Evolutionary conservation across 1,139 yeast species (phyloP), one percentile per base, ranked within the genome.

Genomic region (Saccharomyces uvarum): DNA sequence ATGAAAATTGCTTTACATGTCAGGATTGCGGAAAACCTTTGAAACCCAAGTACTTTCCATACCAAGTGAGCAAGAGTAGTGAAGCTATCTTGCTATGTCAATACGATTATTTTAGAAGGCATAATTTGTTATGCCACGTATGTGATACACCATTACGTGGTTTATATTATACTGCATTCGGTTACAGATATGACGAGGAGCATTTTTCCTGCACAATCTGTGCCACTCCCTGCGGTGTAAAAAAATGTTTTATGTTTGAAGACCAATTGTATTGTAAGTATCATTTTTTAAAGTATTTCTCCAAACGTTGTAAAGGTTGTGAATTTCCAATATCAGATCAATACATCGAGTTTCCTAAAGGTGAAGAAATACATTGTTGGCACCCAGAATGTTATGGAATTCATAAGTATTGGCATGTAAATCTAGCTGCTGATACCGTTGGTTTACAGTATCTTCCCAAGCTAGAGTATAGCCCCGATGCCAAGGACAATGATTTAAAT

Each of bases 311-410:
- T 74, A 95, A 89, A 72, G 97, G 98, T 24, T 93, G 99, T 72
- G 81, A 85, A 59, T 85, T 90, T 38, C 88, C 97, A 1, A 93
- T 93, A 54, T 82, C 95, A 33, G 91, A 91, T 65, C 98, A 93
- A 68, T 93, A 90, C 71, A 97, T 91, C 41, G 97, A 93, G 70
- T 82, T 93, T 50, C 88, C 83, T 60, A 78, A 96, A 61, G 96
- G 97, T 51, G 97, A 97, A n/a, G 79, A 87, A 62, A 86, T 87
- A 60, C 96, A 91, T 69, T 96, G 90, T 67, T 95, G 99, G 99
- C 99, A 95, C 70, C 98, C 98, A 2, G 99, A 95, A 70, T 95
- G 99, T 74, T 95, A 90, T 68, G 95, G 95, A 91, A 95, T 93
- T 51, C 91, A 88, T 74, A 91, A 91, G 69, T 91, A 90, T 66